Conservation (phyloP, 2,329 filamentous ascomycete genomes). For the Aureobasidium pullulans region DNA sequence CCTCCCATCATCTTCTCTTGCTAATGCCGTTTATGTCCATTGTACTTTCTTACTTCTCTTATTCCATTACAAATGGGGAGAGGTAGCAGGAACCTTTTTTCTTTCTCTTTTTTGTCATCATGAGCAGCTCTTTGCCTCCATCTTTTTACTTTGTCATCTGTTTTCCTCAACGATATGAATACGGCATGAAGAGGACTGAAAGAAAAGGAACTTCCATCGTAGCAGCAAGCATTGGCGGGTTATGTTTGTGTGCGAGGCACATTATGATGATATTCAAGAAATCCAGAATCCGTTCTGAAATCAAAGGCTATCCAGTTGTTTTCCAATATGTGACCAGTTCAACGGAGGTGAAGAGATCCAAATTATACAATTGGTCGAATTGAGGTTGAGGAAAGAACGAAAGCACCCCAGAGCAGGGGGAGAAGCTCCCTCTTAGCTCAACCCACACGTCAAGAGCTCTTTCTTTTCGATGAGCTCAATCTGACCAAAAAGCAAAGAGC, state of each 20-base stretch:
- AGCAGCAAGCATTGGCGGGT: neutral
- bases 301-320: neutral
- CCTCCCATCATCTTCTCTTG: constrained; percentile 11
- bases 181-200: constrained; percentile 3
- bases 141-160: neutral
- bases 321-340: neutral
- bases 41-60: constrained; percentile 1
- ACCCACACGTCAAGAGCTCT: neutral
- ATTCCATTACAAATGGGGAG: neutral
- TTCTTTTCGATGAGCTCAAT: neutral
- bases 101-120: neutral
- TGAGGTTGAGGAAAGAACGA: neutral
- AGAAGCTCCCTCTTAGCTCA: neutral
- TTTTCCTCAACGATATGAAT: constrained; percentile 7
- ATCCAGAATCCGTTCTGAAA: constrained; percentile 5
- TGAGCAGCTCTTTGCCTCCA: neutral
- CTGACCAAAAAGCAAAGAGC: constrained; percentile 4
- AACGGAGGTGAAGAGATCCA: neutral
- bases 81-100: neutral
- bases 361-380: neutral
- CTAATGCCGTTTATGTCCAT: constrained; percentile 12
- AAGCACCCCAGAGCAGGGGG: neutral
- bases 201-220: neutral
- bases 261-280: constrained; percentile 1
- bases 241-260: neutral